Conservation (phyloP, 805 yeast genomes). For the Scheffersomyces coipomensis region DNA sequence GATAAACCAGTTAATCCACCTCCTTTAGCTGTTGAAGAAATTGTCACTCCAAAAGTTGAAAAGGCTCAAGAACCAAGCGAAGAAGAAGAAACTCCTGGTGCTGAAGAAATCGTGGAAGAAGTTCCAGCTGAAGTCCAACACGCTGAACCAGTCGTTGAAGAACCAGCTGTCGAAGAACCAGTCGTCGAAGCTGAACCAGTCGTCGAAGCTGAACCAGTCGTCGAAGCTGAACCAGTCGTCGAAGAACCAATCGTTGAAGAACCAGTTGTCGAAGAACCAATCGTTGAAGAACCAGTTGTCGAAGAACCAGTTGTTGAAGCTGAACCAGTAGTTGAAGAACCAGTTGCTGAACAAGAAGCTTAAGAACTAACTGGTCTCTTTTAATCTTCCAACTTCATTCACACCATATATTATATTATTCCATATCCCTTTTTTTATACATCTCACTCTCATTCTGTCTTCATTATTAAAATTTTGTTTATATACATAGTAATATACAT, state of each 20-base stretch:
- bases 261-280: constrained; percentile 4
- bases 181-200: not conserved
- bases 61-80: not conserved
- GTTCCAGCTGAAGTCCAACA: constrained; percentile 3
- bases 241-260: constrained; percentile 5
- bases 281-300: not conserved
- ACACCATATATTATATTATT: too few relatives aligned
- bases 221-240: not conserved
- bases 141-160: constrained; percentile 1
- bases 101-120: not conserved
- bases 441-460: too few relatives aligned
- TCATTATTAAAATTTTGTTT: too few relatives aligned
- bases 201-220: not conserved
- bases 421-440: too few relatives aligned
- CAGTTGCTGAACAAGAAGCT: not conserved
- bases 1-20: constrained; percentile 5
- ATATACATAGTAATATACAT: too few relatives aligned
- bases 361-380: too few relatives aligned
- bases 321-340: constrained; percentile 3
- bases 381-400: too few relatives aligned
- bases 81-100: not conserved
- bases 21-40: constrained; percentile 4
- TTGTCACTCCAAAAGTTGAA: constrained; percentile 5
- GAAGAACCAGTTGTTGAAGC: constrained; percentile 1
- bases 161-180: constrained; percentile 1